phyloP scores from a whole-genome alignment of 73 alveolate species.

The Paramecium biaurelia region DNA sequence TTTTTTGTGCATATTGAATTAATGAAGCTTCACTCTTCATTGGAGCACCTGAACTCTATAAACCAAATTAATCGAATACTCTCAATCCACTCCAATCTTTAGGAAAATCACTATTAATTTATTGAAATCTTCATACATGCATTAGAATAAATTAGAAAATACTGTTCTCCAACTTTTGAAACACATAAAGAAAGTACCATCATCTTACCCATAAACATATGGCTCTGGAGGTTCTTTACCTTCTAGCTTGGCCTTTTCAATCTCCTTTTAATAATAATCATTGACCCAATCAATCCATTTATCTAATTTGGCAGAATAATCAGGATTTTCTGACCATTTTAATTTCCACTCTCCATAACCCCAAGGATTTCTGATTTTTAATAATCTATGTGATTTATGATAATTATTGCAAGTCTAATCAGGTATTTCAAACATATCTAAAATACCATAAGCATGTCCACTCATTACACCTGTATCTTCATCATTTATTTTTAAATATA shows the following conservation, averaged over 20 bases:
- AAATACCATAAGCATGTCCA: slow-evolving; percentile 97
- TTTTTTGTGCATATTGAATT: slow-evolving; percentile 49
- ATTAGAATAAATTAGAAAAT: slow-evolving; percentile 59
- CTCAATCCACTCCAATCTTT: slow-evolving; percentile 86
- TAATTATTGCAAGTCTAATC: slow-evolving; percentile 42
- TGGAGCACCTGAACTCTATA: slow-evolving; percentile 85
- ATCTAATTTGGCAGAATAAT: slow-evolving; percentile 70
- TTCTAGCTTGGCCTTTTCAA: background rate
- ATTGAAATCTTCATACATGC: slow-evolving; percentile 45
- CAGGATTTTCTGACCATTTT: slow-evolving; percentile 96
- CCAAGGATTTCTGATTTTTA: slow-evolving; percentile 98
- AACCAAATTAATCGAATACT: slow-evolving; percentile 81
- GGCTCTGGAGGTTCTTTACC: slow-evolving; percentile 64
- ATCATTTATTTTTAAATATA: slow-evolving; percentile 84
- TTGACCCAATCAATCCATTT: background rate
- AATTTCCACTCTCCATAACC: slow-evolving; percentile 98
- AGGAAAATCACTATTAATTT: slow-evolving; percentile 81
- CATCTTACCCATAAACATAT: slow-evolving; percentile 84
- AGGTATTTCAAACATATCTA: slow-evolving; percentile 88
- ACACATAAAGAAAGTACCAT: slow-evolving; percentile 97
- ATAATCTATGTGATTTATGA: slow-evolving; percentile 81
- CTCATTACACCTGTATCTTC: slow-evolving; percentile 89
- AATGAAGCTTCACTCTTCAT: slow-evolving; percentile 49
- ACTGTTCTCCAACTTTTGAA: slow-evolving; percentile 87
- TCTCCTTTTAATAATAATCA: slow-evolving; percentile 38